Evolutionary conservation across 495 filamentous ascomycete genomes (phyloP), one percentile per base, ranked within the genome.

Genomic region (Neurospora sp.): DNA sequence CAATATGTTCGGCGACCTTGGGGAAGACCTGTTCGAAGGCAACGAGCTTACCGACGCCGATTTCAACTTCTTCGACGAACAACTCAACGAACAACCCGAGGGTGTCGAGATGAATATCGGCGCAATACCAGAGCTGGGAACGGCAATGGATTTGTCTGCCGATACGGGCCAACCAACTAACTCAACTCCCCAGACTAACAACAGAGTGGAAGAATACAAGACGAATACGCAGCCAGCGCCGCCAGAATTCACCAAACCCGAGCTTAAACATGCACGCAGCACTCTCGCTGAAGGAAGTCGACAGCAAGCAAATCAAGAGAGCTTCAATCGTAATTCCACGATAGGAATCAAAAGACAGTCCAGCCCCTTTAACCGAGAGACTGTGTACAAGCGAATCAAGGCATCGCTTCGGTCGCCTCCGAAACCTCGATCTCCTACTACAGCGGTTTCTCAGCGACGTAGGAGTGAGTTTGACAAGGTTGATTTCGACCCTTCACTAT

Each of bases 11-110:
- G 91, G 87, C 10, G 91, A 93, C 70, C 84, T 92, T 40, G 88
- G 89, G 46, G 91, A 88, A 39, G 90, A 92, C 78, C 88, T 94
- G 72, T 97, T 96, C 80, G 93, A 89, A 27, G 86, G 90, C 27
- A 91, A 89, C 75, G 92, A 90, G n/a, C 88, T 97, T 22, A 94
- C 93, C 2, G 94, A 97, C 73, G 91, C 89, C 3, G 94, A 97
- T 78, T 97, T 97, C 81, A 95, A 88, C 80, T 97, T 96, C 78
- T 97, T 97, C 72, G 93, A 97, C 44, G 82, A 86, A 39, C 78
- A 83, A 20, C 82, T 97, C 72, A 93, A 97, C 48, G 82, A 86
- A 37, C 78, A 83, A 16, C 82, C 84, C 3, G 78, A 72, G 4
- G 81, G 78, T n/a, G 75, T 77, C 6, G 85, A 82, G 39, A 69